A percentile compares a stretch with the other conserved stretches of the same genome.
phyloP scores from a whole-genome alignment of 2,329 filamentous ascomycete genomes.

The Pseudocercospora ulei region DNA sequence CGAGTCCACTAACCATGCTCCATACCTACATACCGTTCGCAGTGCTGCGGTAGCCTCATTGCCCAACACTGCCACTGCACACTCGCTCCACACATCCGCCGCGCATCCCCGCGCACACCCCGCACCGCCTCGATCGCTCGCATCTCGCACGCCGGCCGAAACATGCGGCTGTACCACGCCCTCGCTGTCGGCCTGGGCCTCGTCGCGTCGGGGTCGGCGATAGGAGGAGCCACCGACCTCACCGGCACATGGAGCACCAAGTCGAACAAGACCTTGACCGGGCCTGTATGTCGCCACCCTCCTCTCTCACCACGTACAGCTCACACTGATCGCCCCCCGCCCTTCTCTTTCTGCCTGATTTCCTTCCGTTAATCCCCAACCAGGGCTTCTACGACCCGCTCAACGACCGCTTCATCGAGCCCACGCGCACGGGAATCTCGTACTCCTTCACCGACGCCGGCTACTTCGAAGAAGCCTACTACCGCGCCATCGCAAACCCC shows the following conservation, averaged over 20 bases:
- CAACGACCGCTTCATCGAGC: slow-evolving; percentile 57
- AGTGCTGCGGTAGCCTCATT: too few species aligned
- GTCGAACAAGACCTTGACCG: slow-evolving; percentile 58
- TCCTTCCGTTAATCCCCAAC: too few species aligned
- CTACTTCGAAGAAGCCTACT: slow-evolving; percentile 59
- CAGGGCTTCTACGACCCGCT: slow-evolving; percentile 61
- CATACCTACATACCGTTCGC: too few species aligned
- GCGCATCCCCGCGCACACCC: too few species aligned
- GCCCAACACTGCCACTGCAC: too few species aligned
- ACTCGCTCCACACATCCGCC: too few species aligned
- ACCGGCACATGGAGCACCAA: slow-evolving; percentile 67
- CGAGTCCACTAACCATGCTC: too few species aligned
- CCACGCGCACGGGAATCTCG: slow-evolving; percentile 57
- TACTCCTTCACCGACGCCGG: slow-evolving; percentile 64
- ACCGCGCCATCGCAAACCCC: slow-evolving; percentile 57
- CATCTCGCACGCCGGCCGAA: slow-evolving; percentile 1
- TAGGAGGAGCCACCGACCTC: slow-evolving; percentile 37
- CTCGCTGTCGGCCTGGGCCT: slow-evolving; percentile 26
- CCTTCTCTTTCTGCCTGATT: too few species aligned
- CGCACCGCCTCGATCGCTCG: not conserved
- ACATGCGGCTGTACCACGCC: slow-evolving; percentile 29
- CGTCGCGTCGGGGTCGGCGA: slow-evolving; percentile 20
- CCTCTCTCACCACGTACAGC: not conserved
- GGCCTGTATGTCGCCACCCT: slow-evolving; percentile 47
- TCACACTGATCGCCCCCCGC: slow-evolving; percentile 2